Evolutionary conservation across 2,329 filamentous ascomycete species (phyloP), one percentile per base, ranked within the genome.

Genomic region (Colletotrichum sojae): DNA sequence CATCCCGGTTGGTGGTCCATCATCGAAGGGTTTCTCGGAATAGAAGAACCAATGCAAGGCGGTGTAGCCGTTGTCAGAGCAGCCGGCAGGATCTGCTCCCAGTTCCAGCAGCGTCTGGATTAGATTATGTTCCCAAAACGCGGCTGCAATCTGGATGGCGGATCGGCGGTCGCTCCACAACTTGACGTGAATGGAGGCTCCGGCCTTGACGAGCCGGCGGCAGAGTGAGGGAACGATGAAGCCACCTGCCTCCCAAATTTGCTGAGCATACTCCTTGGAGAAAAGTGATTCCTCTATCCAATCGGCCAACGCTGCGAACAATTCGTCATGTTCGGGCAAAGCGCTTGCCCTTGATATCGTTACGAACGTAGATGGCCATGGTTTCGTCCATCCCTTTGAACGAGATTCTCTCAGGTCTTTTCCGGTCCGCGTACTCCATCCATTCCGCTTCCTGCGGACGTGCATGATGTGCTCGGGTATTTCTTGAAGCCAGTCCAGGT

Each of bases 11-110:
- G 16, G 45, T 46, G 16, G 12, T n/a, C 18, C 45, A 6, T n/a
- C 22, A 73, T 98, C 39, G 15, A 16, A 8, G 2, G 40, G 5
- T 16, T 36, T 18, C 9, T 58, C 55, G 95, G 95, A 94, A 97
- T 79, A 87, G 95, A 60, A 91, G 91, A 5, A 94, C 94, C 3
- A 58, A 13, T 58, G 55, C 20, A 58, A 20, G 4, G 22, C 55
- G 27, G 22, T 58, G 40, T 36, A 58, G 2, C 55, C 55, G 27
- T 58, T 58, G 40, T n/a, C 39, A 58, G 39, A 58, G 40, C 40
- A 31, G 9, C n/a, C 16, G 10, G 22, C 4, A 18, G 55, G 55
- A 20, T 58, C 55, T 45, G 55, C 55, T 46, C 40, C 55, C 10
- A 36, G 25, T 3, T 58, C 16, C 6, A 48, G 9, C 20, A 58